These are phyloP conservation scores for Gryganskiella cystojenkinii DNA, from an alignment of 192 early-diverging fungal genomes.

Conservation along the genomic window DNA sequence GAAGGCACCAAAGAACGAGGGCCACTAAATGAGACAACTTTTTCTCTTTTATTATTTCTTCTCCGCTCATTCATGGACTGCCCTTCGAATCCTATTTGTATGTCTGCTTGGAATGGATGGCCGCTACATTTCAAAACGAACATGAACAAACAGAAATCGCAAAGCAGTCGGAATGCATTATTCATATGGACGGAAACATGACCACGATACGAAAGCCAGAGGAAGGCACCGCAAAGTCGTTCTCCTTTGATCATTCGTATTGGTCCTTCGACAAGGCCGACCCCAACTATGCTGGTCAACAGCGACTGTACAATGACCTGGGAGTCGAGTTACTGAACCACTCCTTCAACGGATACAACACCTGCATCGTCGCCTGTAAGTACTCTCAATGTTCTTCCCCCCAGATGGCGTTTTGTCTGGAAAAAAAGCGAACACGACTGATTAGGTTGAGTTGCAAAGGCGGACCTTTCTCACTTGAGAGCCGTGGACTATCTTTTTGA, in stretches of 20 bases:
- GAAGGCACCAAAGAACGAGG: too few relatives aligned
- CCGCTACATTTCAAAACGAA: not conserved
- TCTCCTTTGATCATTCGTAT: conserved; percentile 92
- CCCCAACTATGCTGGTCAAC: conserved; percentile 76
- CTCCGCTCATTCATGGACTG: not conserved
- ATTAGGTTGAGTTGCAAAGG: not conserved
- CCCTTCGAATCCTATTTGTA: too few relatives aligned
- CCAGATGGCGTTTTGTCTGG: not conserved
- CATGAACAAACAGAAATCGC: conserved; percentile 58
- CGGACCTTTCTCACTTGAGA: not conserved
- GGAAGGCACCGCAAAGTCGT: conserved; percentile 65
- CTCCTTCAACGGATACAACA: conserved; percentile 91
- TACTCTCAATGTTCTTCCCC: not conserved
- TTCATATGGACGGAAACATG: conserved; percentile 80
- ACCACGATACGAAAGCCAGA: conserved; percentile 70
- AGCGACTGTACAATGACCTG: conserved; percentile 78
- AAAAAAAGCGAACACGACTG: not conserved
- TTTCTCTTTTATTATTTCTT: not conserved
- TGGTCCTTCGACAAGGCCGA: conserved; percentile 80
- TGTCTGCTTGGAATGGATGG: too few relatives aligned
- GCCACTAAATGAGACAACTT: too few relatives aligned
- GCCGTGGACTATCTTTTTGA: too few relatives aligned
- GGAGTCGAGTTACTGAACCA: conserved; percentile 85
- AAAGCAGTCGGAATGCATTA: conserved; percentile 71
- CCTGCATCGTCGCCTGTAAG: conserved; percentile 93